Base-by-base conservation (phyloP, 83 land plant species). In the Picea abies region DNA sequence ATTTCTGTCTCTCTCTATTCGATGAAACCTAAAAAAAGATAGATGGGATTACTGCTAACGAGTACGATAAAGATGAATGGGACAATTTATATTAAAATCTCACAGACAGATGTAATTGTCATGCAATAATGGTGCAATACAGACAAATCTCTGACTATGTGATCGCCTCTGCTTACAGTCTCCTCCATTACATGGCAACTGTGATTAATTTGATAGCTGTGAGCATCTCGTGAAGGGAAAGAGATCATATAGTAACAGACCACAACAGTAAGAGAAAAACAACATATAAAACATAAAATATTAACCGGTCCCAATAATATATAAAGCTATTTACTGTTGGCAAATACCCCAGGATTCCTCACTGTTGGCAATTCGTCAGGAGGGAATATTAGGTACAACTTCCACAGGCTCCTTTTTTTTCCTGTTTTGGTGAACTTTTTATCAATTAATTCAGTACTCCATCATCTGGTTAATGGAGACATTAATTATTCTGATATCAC, bases 111-210 rank as follows among this genome's bases (percentile, higher is more conserved):
- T 75, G 29, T n/a, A 22, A 12, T 75, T 47, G 52, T 22, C 22
- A 22, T 75, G 78, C 60, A 49, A 75, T 75, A 75, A 75, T 75
- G 78, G 37, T 69, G 3, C 47, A 14, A 76, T 76, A 76, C 26
- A 76, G 78, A 76, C 78, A 76, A 76, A 23, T 49, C 26, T 52
- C 60, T 76, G 78, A 76, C 78, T 73, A 47, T 73, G 47, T 73
- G 15, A 6, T 73, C 26, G 60, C 26, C 77, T 73, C 78, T 49
- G 56, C 26, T 23, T 49, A 47, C 60, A 52, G 60, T 52, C 29
- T 52, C 19, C 60, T 76, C 78, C 78, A 76, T 76, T 76, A 76
- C 17, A 76, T 76, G 60, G 78, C 32, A 76, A 76, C 29, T 76
- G 25, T 76, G 56, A 52, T 52, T 52, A 52, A 52, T 52, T 52